Percentiles rank a stretch among this genome's conserved stretches.
These are phyloP conservation scores for Aspergillus versicolor DNA, from an alignment of 2,329 filamentous ascomycete species.

Conservation along the genomic window DNA sequence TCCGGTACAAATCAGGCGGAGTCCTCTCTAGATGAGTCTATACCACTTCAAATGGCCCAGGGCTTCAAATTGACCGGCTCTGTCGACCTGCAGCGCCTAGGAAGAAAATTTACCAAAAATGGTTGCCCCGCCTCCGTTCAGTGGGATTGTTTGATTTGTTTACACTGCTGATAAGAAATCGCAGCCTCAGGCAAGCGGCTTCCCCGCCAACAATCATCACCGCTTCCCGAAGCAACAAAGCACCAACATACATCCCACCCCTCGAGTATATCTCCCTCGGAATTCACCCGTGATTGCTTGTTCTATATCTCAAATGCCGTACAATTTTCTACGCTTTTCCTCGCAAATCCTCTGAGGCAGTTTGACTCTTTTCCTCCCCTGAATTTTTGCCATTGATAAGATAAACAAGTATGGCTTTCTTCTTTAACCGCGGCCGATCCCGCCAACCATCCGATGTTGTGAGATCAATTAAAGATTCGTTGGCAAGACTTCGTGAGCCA, in stretches of 20 bases:
- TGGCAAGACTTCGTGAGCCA: constrained; percentile 61
- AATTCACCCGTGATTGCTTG: constrained; percentile 1
- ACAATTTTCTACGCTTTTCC: neutral
- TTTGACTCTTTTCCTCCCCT: constrained; percentile 13
- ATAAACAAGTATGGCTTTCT: constrained; percentile 61
- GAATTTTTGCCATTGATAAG: constrained; percentile 11
- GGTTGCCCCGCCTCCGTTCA: constrained; percentile 21
- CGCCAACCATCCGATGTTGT: constrained; percentile 63
- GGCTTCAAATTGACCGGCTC: neutral
- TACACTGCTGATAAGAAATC: constrained; percentile 17
- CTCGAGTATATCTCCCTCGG: neutral
- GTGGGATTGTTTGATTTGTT: constrained; percentile 20
- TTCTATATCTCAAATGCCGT: neutral
- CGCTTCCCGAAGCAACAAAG: constrained; percentile 14
- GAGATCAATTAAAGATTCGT: constrained; percentile 62
- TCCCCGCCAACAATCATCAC: constrained; percentile 25
- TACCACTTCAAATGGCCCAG: neutral
- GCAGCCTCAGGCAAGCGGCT: constrained; percentile 18
- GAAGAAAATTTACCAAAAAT: constrained; percentile 13
- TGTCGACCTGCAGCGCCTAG: neutral
- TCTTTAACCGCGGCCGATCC: constrained; percentile 63
- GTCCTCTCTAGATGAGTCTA: neutral
- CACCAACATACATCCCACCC: constrained; percentile 5
- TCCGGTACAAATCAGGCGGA: neutral
- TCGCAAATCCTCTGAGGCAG: neutral